phyloP scores from a whole-genome alignment of 768 basidiomycete species.

The Rhizopogon vesiculosus region DNA sequence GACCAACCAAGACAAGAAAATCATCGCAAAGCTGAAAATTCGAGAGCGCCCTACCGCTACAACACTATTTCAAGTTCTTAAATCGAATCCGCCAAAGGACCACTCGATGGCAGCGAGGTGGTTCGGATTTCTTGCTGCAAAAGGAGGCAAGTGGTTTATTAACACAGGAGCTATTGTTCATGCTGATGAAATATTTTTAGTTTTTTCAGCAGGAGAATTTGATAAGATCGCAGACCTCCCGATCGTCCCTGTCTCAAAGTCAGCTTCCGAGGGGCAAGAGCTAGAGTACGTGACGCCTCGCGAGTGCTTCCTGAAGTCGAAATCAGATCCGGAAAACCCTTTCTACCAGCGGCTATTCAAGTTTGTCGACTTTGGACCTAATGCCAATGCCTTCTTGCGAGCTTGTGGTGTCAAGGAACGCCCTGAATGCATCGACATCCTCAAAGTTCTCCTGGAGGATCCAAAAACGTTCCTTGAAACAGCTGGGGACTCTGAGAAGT shows the following conservation, averaged over 20 bases:
- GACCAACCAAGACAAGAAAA: conserved; percentile 43
- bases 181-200: conserved; percentile 25
- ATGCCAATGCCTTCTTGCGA: conserved; percentile 74
- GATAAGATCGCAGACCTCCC: conserved; percentile 45
- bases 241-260: conserved; percentile 54
- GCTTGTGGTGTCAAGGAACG: conserved; percentile 83
- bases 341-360: conserved; percentile 68
- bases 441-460: conserved; percentile 56
- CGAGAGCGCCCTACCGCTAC: conserved; percentile 57
- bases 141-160: conserved; percentile 36
- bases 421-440: conserved; percentile 76
- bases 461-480: conserved; percentile 62
- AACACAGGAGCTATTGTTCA: neutral
- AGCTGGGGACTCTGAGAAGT: conserved; percentile 58
- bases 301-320: conserved; percentile 58
- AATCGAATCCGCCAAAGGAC: conserved; percentile 47
- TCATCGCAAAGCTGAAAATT: conserved; percentile 53
- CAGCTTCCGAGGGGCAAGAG: neutral
- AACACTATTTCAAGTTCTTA: conserved; percentile 50
- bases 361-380: conserved; percentile 77
- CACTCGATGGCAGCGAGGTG: conserved; percentile 47
- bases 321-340: conserved; percentile 17
- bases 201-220: conserved; percentile 50
- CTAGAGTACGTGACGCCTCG: conserved; percentile 42
- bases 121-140: conserved; percentile 59